These are phyloP conservation scores for Crithidia sp. DNA, from an alignment of 208 protist species.

Conservation along the genomic window DNA sequence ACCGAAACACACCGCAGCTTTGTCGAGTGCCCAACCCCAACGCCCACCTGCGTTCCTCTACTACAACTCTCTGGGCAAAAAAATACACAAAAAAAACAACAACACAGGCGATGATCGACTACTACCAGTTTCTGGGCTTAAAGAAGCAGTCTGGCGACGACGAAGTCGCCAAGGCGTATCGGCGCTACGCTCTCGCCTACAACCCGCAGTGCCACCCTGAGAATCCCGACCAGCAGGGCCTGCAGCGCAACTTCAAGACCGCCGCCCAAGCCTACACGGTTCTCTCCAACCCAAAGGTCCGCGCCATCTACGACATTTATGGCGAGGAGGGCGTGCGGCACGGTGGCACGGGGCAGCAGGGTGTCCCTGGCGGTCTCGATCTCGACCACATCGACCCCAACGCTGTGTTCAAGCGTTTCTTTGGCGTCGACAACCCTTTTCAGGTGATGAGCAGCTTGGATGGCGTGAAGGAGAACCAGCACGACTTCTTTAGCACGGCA, in stretches of 20 bases:
- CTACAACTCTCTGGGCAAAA: background rate
- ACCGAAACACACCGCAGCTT: too few species aligned
- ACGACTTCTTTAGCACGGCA: slow-evolving; percentile 79
- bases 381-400: slow-evolving; percentile 79
- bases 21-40: too few species aligned
- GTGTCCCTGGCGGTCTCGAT: slow-evolving; percentile 81
- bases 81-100: background rate
- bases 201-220: slow-evolving; percentile 88
- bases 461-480: slow-evolving; percentile 76
- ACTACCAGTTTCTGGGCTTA: slow-evolving; percentile 89
- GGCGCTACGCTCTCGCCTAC: slow-evolving; percentile 86
- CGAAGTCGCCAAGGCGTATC: slow-evolving; percentile 88
- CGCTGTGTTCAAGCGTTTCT: slow-evolving; percentile 85
- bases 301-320: slow-evolving; percentile 91
- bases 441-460: slow-evolving; percentile 79
- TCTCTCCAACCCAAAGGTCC: slow-evolving; percentile 83
- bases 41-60: too few species aligned
- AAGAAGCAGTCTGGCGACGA: slow-evolving; percentile 81
- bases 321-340: slow-evolving; percentile 91
- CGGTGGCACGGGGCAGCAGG: slow-evolving; percentile 82
- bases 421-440: slow-evolving; percentile 91
- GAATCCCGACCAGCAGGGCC: slow-evolving; percentile 52
- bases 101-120: slow-evolving; percentile 64
- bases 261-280: slow-evolving; percentile 91
- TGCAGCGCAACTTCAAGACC: slow-evolving; percentile 80